These are phyloP conservation scores for Pichia eremophila DNA, from an alignment of 805 yeast genomes.

Conservation along the genomic window DNA sequence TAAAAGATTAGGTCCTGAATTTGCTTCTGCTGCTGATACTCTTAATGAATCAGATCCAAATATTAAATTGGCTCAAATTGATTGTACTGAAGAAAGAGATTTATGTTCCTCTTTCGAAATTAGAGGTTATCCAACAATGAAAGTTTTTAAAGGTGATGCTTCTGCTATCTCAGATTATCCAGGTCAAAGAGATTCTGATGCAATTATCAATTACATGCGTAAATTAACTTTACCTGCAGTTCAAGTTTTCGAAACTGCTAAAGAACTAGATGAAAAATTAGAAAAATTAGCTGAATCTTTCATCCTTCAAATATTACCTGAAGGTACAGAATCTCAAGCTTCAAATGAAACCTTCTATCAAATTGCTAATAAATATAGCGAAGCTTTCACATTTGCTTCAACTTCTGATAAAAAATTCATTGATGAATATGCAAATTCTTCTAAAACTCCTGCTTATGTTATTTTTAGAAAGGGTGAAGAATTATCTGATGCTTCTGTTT, in stretches of 20 bases:
- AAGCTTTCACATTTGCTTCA: constrained; percentile 52
- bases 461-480: constrained; percentile 39
- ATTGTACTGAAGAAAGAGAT: constrained; percentile 71
- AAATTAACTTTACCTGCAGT: constrained; percentile 79
- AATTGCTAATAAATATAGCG: constrained; percentile 58
- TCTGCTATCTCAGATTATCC: constrained; percentile 52
- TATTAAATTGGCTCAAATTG: constrained; percentile 72
- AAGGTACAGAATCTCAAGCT: constrained; percentile 20
- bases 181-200: constrained; percentile 77
- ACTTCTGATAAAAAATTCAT: constrained; percentile 29
- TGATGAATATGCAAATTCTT: constrained; percentile 26
- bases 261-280: constrained; percentile 42
- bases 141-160: constrained; percentile 53
- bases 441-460: constrained; percentile 32
- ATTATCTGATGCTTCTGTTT: constrained; percentile 41
- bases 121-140: constrained; percentile 79
- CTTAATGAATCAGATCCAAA: constrained; percentile 40
- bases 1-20: constrained; percentile 79
- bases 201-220: constrained; percentile 70
- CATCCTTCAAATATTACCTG: constrained; percentile 42
- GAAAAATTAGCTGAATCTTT: constrained; percentile 38
- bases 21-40: constrained; percentile 57
- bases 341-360: constrained; percentile 49
- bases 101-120: constrained; percentile 61
- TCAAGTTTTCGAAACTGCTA: constrained; percentile 35